Conservation (phyloP, 2,329 filamentous ascomycete genomes). For the Lecanosticta acicola region DNA sequence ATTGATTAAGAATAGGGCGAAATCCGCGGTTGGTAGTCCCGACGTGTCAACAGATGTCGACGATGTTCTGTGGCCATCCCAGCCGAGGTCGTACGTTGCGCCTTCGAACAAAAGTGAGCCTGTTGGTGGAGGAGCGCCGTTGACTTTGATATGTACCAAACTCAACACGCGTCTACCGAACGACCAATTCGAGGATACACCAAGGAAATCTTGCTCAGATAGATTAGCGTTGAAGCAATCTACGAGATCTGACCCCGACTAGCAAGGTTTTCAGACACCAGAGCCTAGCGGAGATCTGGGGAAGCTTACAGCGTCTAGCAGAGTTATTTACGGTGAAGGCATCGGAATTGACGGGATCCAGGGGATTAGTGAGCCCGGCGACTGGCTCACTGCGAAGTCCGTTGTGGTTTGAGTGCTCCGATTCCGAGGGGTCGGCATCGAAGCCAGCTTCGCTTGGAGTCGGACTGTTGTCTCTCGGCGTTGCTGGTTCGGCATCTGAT, state of each 20-base stretch:
- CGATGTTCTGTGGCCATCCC: slow-evolving; percentile 40
- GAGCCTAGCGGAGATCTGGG: neutral
- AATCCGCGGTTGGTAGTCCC: slow-evolving; percentile 48
- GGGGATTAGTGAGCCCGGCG: slow-evolving; percentile 39
- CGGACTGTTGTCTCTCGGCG: slow-evolving; percentile 4
- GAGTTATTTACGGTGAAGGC: slow-evolving; percentile 34
- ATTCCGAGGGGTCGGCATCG: slow-evolving; percentile 7
- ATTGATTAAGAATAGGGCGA: slow-evolving; percentile 50
- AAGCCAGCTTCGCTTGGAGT: slow-evolving; percentile 1
- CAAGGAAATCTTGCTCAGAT: slow-evolving; percentile 45
- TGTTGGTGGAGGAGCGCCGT: slow-evolving; percentile 40
- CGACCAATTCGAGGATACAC: slow-evolving; percentile 54
- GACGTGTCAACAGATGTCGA: slow-evolving; percentile 30
- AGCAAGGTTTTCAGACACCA: too few relatives aligned
- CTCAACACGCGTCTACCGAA: slow-evolving; percentile 48
- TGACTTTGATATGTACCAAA: slow-evolving; percentile 45
- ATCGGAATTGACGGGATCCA: slow-evolving; percentile 31
- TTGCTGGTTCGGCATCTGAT: slow-evolving; percentile 9
- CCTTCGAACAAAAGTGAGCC: slow-evolving; percentile 48
- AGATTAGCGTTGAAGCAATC: slow-evolving; percentile 2
- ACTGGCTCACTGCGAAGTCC: slow-evolving; percentile 9
- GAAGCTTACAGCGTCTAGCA: slow-evolving; percentile 40
- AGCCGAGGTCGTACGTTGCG: slow-evolving; percentile 48
- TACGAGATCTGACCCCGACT: too few relatives aligned
- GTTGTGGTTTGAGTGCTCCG: slow-evolving; percentile 4